These are phyloP conservation scores for Phytophthora fragariaefolia DNA, from an alignment of 352 stramenopile species.

Conservation along the genomic window DNA sequence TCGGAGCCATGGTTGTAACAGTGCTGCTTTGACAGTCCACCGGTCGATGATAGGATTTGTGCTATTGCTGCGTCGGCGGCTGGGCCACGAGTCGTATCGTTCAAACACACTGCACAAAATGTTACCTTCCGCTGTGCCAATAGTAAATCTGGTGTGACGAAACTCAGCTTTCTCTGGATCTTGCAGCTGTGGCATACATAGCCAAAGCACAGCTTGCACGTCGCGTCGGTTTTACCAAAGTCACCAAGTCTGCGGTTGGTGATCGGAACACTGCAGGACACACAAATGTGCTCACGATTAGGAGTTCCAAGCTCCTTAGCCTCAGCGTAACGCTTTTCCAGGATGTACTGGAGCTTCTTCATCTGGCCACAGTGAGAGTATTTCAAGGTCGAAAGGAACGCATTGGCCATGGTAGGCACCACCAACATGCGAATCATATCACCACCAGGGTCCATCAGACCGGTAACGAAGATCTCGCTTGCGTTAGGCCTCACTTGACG, in stretches of 20 bases:
- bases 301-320: constrained; percentile 28
- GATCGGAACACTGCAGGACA: constrained; percentile 22
- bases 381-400: constrained; percentile 35
- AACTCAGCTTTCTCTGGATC: constrained; percentile 38
- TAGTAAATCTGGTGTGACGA: constrained; percentile 35
- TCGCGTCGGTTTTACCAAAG: constrained; percentile 28
- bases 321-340: constrained; percentile 27
- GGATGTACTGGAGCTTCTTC: constrained; percentile 37
- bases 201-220: constrained; percentile 37
- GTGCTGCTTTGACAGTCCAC: constrained; percentile 26
- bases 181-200: constrained; percentile 34
- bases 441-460: constrained; percentile 30
- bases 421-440: constrained; percentile 27
- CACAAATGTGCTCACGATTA: constrained; percentile 31
- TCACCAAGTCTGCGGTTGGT: constrained; percentile 23
- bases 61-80: constrained; percentile 32
- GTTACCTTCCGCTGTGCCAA: constrained; percentile 38
- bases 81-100: constrained; percentile 28
- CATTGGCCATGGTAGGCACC: constrained; percentile 26
- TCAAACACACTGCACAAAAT: constrained; percentile 44
- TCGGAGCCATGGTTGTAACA: constrained; percentile 31
- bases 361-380: constrained; percentile 38
- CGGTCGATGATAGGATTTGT: constrained; percentile 22
- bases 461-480: constrained; percentile 37
- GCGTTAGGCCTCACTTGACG: constrained; percentile 30